A percentile compares a stretch with the other conserved stretches of the same genome.
phyloP scores from a whole-genome alignment of 2,329 filamentous ascomycete genomes.

The Pseudogymnoascus sp. region DNA sequence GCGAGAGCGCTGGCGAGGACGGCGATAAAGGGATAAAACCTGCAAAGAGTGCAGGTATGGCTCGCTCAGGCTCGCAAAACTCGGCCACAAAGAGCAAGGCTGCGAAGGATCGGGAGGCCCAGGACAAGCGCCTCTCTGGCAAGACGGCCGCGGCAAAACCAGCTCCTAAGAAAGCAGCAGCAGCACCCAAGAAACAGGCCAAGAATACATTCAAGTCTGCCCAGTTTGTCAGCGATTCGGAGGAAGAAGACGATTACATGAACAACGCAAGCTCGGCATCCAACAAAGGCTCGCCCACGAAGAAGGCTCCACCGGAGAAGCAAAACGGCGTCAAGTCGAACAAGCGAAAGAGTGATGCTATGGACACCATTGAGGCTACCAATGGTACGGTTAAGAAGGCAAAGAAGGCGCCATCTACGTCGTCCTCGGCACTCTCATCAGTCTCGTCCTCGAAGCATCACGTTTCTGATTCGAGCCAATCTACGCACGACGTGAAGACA shows the following conservation, averaged over 20 bases:
- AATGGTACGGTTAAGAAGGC: slow-evolving; percentile 26
- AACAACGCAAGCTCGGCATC: neutral
- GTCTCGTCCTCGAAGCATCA: slow-evolving; percentile 29
- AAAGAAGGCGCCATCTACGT: slow-evolving; percentile 20
- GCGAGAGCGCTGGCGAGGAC: slow-evolving; percentile 37
- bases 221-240: slow-evolving; percentile 27
- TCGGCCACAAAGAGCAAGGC: slow-evolving; percentile 49
- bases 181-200: slow-evolving; percentile 25
- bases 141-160: slow-evolving; percentile 18
- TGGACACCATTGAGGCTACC: slow-evolving; percentile 23
- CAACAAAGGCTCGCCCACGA: neutral
- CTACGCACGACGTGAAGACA: slow-evolving; percentile 31
- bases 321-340: neutral
- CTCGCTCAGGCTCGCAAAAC: slow-evolving; percentile 44
- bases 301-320: neutral
- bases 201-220: slow-evolving; percentile 29
- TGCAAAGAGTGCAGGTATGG: slow-evolving; percentile 35
- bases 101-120: slow-evolving; percentile 42
- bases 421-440: slow-evolving; percentile 6
- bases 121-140: slow-evolving; percentile 43
- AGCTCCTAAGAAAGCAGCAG: slow-evolving; percentile 25
- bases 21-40: slow-evolving; percentile 27
- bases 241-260: slow-evolving; percentile 19
- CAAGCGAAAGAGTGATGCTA: slow-evolving; percentile 16
- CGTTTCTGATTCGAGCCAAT: slow-evolving; percentile 41